Conservation (phyloP, 2,329 filamentous ascomycete genomes). For the Ophiocordyceps camponoti-floridani region DNA sequence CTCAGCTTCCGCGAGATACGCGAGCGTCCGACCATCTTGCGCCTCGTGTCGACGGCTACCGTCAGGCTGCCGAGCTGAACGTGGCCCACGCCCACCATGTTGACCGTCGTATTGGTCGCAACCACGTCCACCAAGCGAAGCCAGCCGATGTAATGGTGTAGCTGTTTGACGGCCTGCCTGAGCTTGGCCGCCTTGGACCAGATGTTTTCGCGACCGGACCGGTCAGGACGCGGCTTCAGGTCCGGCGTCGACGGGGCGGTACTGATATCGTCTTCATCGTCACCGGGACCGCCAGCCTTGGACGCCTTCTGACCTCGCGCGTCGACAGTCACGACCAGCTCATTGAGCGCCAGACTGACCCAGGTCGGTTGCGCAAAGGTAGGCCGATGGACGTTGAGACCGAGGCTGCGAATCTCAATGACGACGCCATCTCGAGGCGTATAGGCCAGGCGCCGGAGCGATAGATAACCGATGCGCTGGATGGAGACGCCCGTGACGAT, state of each 20-base stretch:
- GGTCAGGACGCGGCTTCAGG: not conserved
- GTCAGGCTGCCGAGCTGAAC: conserved; percentile 73
- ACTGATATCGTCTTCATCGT: conserved; percentile 1
- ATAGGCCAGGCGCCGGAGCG: conserved; percentile 78
- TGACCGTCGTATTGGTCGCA: conserved; percentile 61
- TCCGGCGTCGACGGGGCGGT: not conserved
- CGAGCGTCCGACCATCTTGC: conserved; percentile 78
- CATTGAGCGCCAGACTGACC: conserved; percentile 77
- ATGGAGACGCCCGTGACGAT: conserved; percentile 90
- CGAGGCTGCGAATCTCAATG: conserved; percentile 76
- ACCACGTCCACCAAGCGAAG: conserved; percentile 78
- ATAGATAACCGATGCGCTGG: conserved; percentile 85
- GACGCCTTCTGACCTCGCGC: conserved; percentile 34
- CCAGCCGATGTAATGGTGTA: conserved; percentile 80
- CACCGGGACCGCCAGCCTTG: conserved; percentile 3
- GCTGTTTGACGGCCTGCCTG: conserved; percentile 70
- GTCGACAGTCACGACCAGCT: conserved; percentile 72
- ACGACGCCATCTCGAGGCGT: conserved; percentile 76
- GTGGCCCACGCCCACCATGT: conserved; percentile 64
- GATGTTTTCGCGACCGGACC: conserved; percentile 39
- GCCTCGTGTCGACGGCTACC: conserved; percentile 75
- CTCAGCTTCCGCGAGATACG: conserved; percentile 65
- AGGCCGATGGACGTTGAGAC: conserved; percentile 75
- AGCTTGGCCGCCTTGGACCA: conserved; percentile 64
- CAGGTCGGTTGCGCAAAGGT: conserved; percentile 96